phyloP scores from a whole-genome alignment of 495 filamentous ascomycete species.

The Penicillium samsonianum region DNA sequence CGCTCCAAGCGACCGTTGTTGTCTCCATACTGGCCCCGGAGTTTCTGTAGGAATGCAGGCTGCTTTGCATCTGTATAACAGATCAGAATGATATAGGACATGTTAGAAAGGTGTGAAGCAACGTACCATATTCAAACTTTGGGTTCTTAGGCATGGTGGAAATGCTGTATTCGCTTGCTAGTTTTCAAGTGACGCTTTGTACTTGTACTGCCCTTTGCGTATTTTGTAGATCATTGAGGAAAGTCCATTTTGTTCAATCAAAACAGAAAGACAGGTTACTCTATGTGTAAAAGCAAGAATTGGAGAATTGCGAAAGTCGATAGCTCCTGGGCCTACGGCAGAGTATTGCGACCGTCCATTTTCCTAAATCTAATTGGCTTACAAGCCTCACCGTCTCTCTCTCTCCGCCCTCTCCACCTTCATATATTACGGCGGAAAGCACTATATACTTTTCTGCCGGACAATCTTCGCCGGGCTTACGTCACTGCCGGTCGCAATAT shows the following conservation, averaged over 20 bases:
- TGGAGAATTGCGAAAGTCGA: not conserved
- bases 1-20: constrained; percentile 43
- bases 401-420: not conserved
- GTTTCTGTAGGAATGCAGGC: constrained; percentile 51
- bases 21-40: constrained; percentile 44
- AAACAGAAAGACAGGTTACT: not conserved
- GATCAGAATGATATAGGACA: not conserved
- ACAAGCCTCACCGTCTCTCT: not conserved
- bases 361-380: not conserved
- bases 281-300: not conserved
- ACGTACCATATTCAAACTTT: constrained; percentile 51
- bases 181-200: constrained; percentile 19
- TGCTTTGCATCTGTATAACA: constrained; percentile 41
- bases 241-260: not conserved
- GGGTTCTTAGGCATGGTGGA: constrained; percentile 47
- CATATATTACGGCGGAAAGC: no score
- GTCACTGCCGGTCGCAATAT: not conserved
- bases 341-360: not conserved
- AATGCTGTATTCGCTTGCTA: constrained; percentile 12
- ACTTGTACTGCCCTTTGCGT: constrained; percentile 2
- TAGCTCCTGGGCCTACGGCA: not conserved
- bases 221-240: not conserved
- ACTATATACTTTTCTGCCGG: not conserved
- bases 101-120: constrained; percentile 1
- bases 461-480: no score